Evolutionary conservation across 1,284 basidiomycete genomes (phyloP).

Genomic region (Tausonia pullulans): DNA sequence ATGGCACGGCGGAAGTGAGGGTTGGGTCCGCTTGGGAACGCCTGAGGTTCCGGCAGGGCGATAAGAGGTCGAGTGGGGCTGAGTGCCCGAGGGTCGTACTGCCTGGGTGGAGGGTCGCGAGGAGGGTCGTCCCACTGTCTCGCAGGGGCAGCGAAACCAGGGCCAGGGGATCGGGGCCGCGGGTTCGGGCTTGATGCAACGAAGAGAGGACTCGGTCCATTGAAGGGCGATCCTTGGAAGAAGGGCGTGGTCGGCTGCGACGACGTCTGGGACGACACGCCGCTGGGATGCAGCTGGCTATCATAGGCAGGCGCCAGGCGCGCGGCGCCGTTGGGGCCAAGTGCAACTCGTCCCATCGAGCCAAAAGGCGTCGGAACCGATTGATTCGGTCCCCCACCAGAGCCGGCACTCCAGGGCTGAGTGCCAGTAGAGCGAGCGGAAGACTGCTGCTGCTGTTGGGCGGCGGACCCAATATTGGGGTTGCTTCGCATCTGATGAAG

Average conservation of each 20-base stretch:
- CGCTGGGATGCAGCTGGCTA: no score
- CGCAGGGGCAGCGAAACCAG: background rate
- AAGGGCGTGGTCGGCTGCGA: no score
- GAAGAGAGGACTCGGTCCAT: no score
- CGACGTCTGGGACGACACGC: no score
- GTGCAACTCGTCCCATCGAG: no score
- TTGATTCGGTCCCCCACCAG: no score
- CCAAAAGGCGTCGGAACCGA: no score
- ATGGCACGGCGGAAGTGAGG: background rate
- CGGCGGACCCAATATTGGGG: slow-evolving; percentile 5
- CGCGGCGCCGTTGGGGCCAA: no score
- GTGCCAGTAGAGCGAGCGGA: background rate
- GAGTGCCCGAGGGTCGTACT: background rate
- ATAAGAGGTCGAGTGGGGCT: background rate
- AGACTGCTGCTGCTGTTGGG: background rate
- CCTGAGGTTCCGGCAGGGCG: background rate
- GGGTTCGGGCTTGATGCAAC: background rate
- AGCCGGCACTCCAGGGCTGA: background rate
- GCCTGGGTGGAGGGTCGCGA: background rate
- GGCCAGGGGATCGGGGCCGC: background rate
- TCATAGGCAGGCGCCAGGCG: no score
- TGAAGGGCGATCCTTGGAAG: no score
- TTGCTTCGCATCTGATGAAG: slow-evolving; percentile 12
- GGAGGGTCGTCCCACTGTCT: background rate
- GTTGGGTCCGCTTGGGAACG: slow-evolving; percentile 2